These are phyloP conservation scores for Eutrema heterophyllum DNA, from an alignment of 345 rosid genomes.

Conservation along the genomic window DNA sequence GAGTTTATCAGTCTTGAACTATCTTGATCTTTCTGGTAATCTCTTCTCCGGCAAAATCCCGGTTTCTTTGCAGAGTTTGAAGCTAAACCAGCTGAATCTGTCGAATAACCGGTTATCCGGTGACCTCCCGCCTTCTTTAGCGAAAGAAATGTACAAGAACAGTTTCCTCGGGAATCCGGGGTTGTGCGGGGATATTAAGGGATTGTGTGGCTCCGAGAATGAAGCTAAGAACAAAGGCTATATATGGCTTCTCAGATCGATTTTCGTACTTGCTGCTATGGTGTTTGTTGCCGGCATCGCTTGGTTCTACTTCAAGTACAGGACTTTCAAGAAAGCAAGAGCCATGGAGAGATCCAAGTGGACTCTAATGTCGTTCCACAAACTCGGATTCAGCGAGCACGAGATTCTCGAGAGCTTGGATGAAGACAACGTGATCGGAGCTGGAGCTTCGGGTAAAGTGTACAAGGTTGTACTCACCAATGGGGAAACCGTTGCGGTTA, in stretches of 20 bases:
- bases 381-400: conserved; percentile 79
- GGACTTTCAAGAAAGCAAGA: conserved; percentile 55
- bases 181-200: conserved; percentile 64
- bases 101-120: conserved; percentile 72
- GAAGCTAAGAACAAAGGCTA: conserved; percentile 55
- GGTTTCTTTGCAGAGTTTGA: conserved; percentile 61
- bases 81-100: conserved; percentile 84
- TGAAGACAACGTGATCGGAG: conserved; percentile 91
- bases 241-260: conserved; percentile 64
- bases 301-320: conserved; percentile 86
- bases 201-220: conserved; percentile 49
- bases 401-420: conserved; percentile 85
- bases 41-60: conserved; percentile 67
- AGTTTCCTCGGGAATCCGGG: conserved; percentile 85
- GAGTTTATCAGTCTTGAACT: conserved; percentile 66
- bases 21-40: conserved; percentile 83
- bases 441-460: conserved; percentile 86
- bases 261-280: conserved; percentile 62
- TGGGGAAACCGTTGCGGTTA: conserved; percentile 90
- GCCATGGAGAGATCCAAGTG: conserved; percentile 78
- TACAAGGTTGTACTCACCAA: conserved; percentile 81
- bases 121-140: conserved; percentile 60
- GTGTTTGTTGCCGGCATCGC: conserved; percentile 62
- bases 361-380: conserved; percentile 96
- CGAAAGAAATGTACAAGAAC: conserved; percentile 51